phyloP scores from a whole-genome alignment of 2,329 filamentous ascomycete species.

The Fusarium newnesense region DNA sequence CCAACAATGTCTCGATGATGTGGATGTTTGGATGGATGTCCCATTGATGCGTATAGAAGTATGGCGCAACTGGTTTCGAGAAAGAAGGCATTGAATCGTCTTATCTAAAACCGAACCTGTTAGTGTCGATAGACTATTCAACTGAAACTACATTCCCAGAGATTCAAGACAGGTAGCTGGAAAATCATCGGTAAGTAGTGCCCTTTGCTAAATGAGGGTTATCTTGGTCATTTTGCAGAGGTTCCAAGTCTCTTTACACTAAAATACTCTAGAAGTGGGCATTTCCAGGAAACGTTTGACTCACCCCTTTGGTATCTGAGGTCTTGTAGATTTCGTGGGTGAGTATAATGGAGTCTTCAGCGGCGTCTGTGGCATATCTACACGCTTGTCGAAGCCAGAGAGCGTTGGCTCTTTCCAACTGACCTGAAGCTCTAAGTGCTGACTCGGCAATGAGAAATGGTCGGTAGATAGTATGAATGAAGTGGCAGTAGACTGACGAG shows the following conservation, averaged over 20 bases:
- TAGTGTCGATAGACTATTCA: background rate
- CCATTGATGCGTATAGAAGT: background rate
- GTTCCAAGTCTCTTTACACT: too few species aligned
- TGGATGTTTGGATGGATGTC: background rate
- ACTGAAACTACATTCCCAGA: too few species aligned
- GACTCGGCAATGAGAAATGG: background rate
- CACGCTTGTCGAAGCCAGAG: background rate
- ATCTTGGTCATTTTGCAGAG: too few species aligned
- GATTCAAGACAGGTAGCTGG: too few species aligned
- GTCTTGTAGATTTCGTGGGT: background rate
- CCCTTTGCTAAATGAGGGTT: too few species aligned
- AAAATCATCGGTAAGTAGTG: too few species aligned
- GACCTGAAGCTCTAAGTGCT: background rate
- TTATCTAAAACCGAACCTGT: rapidly evolving
- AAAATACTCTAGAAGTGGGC: too few species aligned
- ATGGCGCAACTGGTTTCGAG: background rate
- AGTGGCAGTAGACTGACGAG: rapidly evolving
- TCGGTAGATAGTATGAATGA: background rate
- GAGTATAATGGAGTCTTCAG: background rate
- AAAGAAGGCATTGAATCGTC: background rate
- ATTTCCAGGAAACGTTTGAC: rapidly evolving
- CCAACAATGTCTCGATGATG: background rate
- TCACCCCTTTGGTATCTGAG: background rate
- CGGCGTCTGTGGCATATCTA: background rate
- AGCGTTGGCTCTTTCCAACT: background rate